Base-by-base conservation (phyloP, 176 grass and related monocot species). In the Triticum urartu region DNA sequence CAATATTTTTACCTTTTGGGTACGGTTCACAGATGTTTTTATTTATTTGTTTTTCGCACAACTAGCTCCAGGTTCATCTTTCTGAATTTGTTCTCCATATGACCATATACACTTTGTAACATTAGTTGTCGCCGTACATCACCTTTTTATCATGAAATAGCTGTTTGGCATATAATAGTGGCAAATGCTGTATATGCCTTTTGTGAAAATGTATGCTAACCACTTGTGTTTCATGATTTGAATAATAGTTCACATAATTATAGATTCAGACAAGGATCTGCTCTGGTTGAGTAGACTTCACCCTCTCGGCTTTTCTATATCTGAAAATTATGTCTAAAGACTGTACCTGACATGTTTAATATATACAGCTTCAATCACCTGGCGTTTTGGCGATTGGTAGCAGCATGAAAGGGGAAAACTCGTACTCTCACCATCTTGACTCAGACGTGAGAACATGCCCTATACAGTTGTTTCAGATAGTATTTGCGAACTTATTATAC, bases 401-500 rank as follows among this genome's bases (percentile, higher is more conserved):
- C 83, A 99, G 97, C 85, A 91, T 88, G 97, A 99, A 99, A 89
- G 97, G 97, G 74, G 94, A 99, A 94, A 99, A 99, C 78, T 99
- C 97, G 13, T 99, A 99, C 67, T 99, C 97, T 68, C 97, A 99
- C 70, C 97, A 99, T 88, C 97, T 99, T 85, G 97, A 99, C 75
- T 94, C 94, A 33, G 92, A 99, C 82, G 97, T 99, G 89, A 99
- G 92, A 86, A 81, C 82, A 38, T 30, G 28, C 28, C 2, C 28
- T 30, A 30, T 30, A 30, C 28, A 30, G 28, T 30, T 30, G 28
- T 30, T 30, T 30, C 28, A 30, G 28, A 30, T 84, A 64, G 10
- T 82, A 3, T 74, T 77, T 80, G 25, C 43, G 30, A 74, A 60
- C 3, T 35, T 68, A 50, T 68, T 89, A 38, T 66, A 26, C 39